Evolutionary conservation across 345 rosid genomes (phyloP).

Genomic region (Euclidium syriacum): DNA sequence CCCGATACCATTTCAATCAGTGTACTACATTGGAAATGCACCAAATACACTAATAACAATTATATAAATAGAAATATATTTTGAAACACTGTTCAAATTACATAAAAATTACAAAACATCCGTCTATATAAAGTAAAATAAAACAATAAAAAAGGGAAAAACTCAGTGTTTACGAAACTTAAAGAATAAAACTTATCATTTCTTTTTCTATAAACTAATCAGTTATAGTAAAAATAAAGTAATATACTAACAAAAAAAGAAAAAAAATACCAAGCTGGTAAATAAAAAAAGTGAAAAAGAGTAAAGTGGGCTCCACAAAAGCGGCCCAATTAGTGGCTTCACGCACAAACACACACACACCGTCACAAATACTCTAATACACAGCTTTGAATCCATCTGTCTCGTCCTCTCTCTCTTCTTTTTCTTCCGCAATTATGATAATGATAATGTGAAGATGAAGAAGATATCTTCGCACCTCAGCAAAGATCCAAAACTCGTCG

Average conservation of each 20-base stretch:
- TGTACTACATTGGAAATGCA: neutral
- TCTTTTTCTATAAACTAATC: neutral
- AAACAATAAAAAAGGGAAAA: neutral
- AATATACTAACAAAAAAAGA: neutral
- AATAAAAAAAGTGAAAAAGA: neutral
- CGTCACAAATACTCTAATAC: slow-evolving; percentile 29
- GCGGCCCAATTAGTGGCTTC: slow-evolving; percentile 35
- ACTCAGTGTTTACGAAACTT: neutral
- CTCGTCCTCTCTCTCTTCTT: slow-evolving; percentile 21
- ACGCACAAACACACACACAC: slow-evolving; percentile 27
- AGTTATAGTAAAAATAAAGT: neutral
- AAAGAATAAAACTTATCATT: neutral
- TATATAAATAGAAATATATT: no score
- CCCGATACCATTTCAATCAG: no score
- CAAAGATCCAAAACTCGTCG: slow-evolving; percentile 24
- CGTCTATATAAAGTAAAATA: neutral
- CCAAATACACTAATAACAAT: neutral
- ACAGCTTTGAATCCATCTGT: slow-evolving; percentile 30
- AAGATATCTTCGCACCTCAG: slow-evolving; percentile 29
- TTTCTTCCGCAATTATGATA: slow-evolving; percentile 20
- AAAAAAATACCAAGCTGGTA: neutral
- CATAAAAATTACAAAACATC: neutral
- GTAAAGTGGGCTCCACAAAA: slow-evolving; percentile 24
- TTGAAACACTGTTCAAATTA: neutral
- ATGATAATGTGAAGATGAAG: slow-evolving; percentile 13